phyloP scores from a whole-genome alignment of 1,139 yeast genomes.

The Blastobotrys aristatus region DNA sequence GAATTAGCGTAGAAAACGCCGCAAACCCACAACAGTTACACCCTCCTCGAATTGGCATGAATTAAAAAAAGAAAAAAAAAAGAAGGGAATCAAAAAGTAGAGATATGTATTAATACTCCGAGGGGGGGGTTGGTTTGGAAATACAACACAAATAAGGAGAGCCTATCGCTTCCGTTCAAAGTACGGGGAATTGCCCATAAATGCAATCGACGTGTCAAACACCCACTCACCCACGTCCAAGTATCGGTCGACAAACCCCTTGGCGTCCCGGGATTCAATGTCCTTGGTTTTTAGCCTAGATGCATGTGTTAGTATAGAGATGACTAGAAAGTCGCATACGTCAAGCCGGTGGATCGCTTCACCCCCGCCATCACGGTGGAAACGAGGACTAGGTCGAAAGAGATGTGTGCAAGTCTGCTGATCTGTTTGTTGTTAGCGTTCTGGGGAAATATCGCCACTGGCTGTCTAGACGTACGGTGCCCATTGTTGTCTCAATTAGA shows the following conservation, averaged over 20 bases:
- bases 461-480: constrained; percentile 14
- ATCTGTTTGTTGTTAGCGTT: constrained; percentile 19
- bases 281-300: constrained; percentile 32
- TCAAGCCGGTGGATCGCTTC: constrained; percentile 79
- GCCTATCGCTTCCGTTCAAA: constrained; percentile 48
- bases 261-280: constrained; percentile 46
- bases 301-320: not conserved
- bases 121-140: too few species aligned
- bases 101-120: too few species aligned
- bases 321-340: constrained; percentile 34
- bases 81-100: too few species aligned
- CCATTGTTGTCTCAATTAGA: constrained; percentile 11
- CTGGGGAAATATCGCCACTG: not conserved
- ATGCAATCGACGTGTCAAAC: constrained; percentile 67
- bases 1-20: too few species aligned
- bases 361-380: constrained; percentile 88
- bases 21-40: not conserved
- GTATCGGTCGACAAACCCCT: constrained; percentile 59
- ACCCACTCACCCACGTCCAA: constrained; percentile 81
- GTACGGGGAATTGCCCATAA: constrained; percentile 66
- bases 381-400: constrained; percentile 68
- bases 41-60: not conserved
- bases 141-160: too few species aligned
- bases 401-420: constrained; percentile 47
- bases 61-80: too few species aligned